Base-by-base conservation (phyloP, 192 early-diverging fungal species). In the Rhizophagus sp. region DNA sequence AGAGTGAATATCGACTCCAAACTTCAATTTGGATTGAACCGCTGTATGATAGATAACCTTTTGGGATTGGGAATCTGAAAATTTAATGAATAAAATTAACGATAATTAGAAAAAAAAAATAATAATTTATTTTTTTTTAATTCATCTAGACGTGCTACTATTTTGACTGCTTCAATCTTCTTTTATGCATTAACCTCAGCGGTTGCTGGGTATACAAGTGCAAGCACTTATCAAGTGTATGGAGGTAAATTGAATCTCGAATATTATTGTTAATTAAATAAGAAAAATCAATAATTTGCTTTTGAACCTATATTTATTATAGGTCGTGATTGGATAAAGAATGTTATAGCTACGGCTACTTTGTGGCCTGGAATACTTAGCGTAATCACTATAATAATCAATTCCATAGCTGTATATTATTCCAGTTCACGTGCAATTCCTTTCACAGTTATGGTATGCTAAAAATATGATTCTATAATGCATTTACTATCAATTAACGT, bases 361-460 rank as follows among this genome's bases (percentile, higher is more conserved):
- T 81, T 95, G n/a, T 94, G 88, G 88, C 94, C 94, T 6, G 93
- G 87, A 4, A 77, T 84, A 0, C 88, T 94, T 22, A 79, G 81
- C 13, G 47, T 86, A 1, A 79, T 92, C 49, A 90, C 87, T 5
- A 81, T 88, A 27, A 80, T 88, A 57, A 88, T 94, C 62, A 96
- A 96, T 79, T 86, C 90, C 25, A 84, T 93, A 12, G 89, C 94
- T 19, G 93, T 96, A 62, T 90, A 88, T 57, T 91, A 93, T 76
- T 84, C 84, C 36, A 94, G 93, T 24, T 92, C 95, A 10, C 82
- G 91, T 13, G 95, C 95, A 1, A 94, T 96, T 75, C 89, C 94
- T 9, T 95, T 96, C 76, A 86, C 86, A 13, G 87, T 91, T 11
- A 92, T 96, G 87, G 86, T 94, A 19, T 68, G 36, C 6, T 57